Percentiles rank a stretch among this genome's conserved stretches.
Evolutionary conservation across 2,329 filamentous ascomycete species (phyloP).

Genomic region (Hypomyces perniciosus): DNA sequence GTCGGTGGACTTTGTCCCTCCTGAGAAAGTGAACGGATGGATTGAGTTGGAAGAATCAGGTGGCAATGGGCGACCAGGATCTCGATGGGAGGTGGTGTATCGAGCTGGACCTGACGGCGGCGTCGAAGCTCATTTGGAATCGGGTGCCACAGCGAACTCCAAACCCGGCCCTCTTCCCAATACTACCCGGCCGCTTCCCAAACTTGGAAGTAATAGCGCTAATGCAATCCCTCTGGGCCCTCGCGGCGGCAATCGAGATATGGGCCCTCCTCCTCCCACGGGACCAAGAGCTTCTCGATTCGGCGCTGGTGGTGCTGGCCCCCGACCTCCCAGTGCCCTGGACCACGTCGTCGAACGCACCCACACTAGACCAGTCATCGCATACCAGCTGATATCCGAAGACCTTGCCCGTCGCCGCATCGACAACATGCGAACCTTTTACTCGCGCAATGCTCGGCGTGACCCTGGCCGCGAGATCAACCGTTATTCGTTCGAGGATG

Average conservation of each 20-base stretch:
- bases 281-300: slow-evolving; percentile 12
- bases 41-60: slow-evolving; percentile 59
- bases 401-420: slow-evolving; percentile 60
- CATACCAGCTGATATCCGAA: slow-evolving; percentile 54
- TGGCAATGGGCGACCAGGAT: slow-evolving; percentile 35
- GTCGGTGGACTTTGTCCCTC: slow-evolving; percentile 85
- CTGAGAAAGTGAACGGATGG: slow-evolving; percentile 67
- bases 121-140: slow-evolving; percentile 48
- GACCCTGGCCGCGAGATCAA: slow-evolving; percentile 49
- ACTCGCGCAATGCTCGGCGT: slow-evolving; percentile 35
- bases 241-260: slow-evolving; percentile 16
- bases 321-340: slow-evolving; percentile 17
- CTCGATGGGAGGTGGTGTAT: slow-evolving; percentile 70
- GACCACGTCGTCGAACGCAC: slow-evolving; percentile 30
- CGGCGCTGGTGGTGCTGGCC: slow-evolving; percentile 9
- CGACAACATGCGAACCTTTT: slow-evolving; percentile 46
- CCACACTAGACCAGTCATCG: slow-evolving; percentile 35
- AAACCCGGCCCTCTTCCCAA: slow-evolving; percentile 7
- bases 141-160: slow-evolving; percentile 17
- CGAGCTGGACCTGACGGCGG: slow-evolving; percentile 48
- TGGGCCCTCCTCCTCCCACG: slow-evolving; percentile 19
- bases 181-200: slow-evolving; percentile 14
- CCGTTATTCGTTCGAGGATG: slow-evolving; percentile 67
- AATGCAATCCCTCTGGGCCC: slow-evolving; percentile 35
- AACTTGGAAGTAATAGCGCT: slow-evolving; percentile 17